Conservation (phyloP, 768 basidiomycete genomes). For the Termitomyces heimii region DNA sequence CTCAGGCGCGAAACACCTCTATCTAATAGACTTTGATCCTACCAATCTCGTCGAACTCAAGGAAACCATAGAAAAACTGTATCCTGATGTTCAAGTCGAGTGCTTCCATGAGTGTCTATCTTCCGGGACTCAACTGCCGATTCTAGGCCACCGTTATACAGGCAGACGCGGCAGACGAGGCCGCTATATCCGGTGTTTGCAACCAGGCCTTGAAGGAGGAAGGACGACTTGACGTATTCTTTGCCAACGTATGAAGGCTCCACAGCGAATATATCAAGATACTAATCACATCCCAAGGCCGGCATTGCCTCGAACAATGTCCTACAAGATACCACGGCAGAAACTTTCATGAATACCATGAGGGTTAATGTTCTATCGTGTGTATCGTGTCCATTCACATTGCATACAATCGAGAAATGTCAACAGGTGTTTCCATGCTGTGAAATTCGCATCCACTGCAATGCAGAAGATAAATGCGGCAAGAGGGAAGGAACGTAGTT, state of each 20-base stretch:
- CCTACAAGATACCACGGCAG: slow-evolving; percentile 50
- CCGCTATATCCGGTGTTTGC: slow-evolving; percentile 62
- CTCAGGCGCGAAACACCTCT: slow-evolving; percentile 71
- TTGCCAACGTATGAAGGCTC: slow-evolving; percentile 71
- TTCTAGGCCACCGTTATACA: slow-evolving; percentile 66
- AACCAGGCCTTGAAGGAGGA: slow-evolving; percentile 72
- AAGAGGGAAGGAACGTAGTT: slow-evolving; percentile 59
- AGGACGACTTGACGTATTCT: slow-evolving; percentile 88
- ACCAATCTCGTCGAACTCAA: slow-evolving; percentile 69
- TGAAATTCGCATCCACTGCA: slow-evolving; percentile 80
- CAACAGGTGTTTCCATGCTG: slow-evolving; percentile 77
- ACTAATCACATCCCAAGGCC: slow-evolving; percentile 39
- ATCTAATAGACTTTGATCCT: slow-evolving; percentile 64
- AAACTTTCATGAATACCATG: slow-evolving; percentile 71
- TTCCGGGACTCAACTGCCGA: not conserved
- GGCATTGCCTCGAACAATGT: slow-evolving; percentile 44
- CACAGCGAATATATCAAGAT: not conserved
- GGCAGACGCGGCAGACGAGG: slow-evolving; percentile 82
- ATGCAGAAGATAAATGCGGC: slow-evolving; percentile 68
- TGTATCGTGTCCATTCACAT: slow-evolving; percentile 11
- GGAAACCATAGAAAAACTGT: slow-evolving; percentile 55
- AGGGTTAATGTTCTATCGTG: slow-evolving; percentile 66
- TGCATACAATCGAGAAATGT: not conserved
- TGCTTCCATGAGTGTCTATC: not conserved
- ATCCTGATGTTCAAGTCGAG: slow-evolving; percentile 76